Base-by-base conservation (phyloP, 176 grass and related monocot genomes). In the Phyllostachys edulis region DNA sequence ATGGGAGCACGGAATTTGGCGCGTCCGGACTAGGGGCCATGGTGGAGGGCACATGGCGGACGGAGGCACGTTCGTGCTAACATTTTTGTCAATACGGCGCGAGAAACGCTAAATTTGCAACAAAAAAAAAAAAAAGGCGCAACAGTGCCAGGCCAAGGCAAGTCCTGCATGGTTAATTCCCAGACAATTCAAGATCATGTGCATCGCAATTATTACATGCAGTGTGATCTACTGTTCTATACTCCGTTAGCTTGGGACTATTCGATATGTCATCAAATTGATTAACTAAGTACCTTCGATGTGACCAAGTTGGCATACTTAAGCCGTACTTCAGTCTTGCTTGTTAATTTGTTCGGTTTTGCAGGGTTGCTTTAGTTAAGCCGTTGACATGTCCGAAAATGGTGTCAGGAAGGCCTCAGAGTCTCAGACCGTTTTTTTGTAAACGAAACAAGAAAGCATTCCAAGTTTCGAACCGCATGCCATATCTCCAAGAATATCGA, bases 291-390 rank as follows among this genome's bases (percentile, higher is more conserved):
- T 69, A 20, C 41, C 79, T 13, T 36, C 88, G 79, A 74, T 90
- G 73, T 83, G 79, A 90, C 67, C 84, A 86, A 90, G 79, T 83
- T 86, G 84, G 73, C 79, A 90, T 86, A 86, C 72, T 86, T 90
- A 47, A 71, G 56, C 14, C 18, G 16, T 15, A 85, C 77, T 85
- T 67, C 27, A 41, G 6, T 66, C 45, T 69, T 47, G 62, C 7
- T 40, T 67, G 27, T 49, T 76, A 63, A 20, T 76, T 18, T 59
- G 24, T 45, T 34, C 24, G 3, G 68, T 23, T 59, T 23, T 66
- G 46, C 69, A 37, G 61, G 3, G 46, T 52, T 41, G 47, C 70
- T 56, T 46, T 74, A 20, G 7, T 42, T 15, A 29, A 56, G 1
- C 66, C 67, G 71, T 59, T 66, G 78, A 67, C 85, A 75, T 87